Evolutionary conservation across 495 filamentous ascomycete species (phyloP).

Genomic region (Amphirosellinia nigrospora): DNA sequence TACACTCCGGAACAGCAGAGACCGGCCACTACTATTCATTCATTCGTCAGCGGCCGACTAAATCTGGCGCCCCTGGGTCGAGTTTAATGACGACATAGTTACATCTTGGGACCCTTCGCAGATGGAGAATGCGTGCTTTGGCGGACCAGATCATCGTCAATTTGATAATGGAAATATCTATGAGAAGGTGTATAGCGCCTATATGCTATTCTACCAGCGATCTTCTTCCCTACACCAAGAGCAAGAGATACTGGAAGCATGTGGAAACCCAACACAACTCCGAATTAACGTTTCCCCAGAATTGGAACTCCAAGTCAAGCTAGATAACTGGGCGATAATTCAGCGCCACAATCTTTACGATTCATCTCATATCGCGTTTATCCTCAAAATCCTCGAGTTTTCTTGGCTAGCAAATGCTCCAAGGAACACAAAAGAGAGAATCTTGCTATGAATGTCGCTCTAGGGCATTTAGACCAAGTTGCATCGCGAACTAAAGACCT

Average conservation of each 20-base stretch:
- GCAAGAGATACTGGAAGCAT: conserved; percentile 45
- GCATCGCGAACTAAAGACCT: conserved; percentile 75
- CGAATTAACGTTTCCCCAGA: conserved; percentile 61
- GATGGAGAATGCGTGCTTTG: conserved; percentile 80
- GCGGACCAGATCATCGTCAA: conserved; percentile 67
- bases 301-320: conserved; percentile 66
- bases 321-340: conserved; percentile 75
- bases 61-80: conserved; percentile 71
- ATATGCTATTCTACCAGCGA: conserved; percentile 97
- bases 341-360: conserved; percentile 84
- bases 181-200: conserved; percentile 83
- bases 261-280: conserved; percentile 52
- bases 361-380: conserved; percentile 70
- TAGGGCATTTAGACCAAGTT: conserved; percentile 81
- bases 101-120: conserved; percentile 72
- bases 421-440: conserved; percentile 61
- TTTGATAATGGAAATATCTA: conserved; percentile 53
- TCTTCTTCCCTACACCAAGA: conserved; percentile 65
- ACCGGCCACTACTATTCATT: conserved; percentile 98
- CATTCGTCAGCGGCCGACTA: conserved; percentile 77
- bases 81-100: conserved; percentile 91
- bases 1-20: conserved; percentile 91
- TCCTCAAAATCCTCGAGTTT: conserved; percentile 61
- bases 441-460: conserved; percentile 65
- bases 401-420: conserved; percentile 53